Conservation (phyloP, 192 early-diverging fungal species). For the Coemansia sp. region DNA sequence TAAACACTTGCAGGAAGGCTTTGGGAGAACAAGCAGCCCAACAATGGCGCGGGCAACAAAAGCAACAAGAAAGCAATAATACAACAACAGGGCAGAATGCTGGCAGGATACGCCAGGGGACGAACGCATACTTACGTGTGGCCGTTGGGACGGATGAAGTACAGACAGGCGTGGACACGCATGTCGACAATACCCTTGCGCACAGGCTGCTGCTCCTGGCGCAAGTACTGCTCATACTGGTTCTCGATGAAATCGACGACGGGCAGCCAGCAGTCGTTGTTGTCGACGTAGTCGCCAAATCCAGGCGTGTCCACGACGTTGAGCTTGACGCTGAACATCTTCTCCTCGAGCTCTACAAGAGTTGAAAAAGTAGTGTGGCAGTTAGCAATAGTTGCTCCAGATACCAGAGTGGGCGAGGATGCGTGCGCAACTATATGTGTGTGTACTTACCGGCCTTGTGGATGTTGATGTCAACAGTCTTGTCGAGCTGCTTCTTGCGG, state of each 20-base stretch:
- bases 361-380: background rate
- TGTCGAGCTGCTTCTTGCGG: constrained; percentile 88
- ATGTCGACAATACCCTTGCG: constrained; percentile 88
- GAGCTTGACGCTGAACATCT: constrained; percentile 95
- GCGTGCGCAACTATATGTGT: background rate
- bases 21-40: constrained; percentile 3
- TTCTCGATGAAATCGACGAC: constrained; percentile 98
- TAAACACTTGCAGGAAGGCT: constrained; percentile 13
- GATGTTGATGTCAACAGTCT: constrained; percentile 97
- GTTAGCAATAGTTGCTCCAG: background rate
- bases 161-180: constrained; percentile 96
- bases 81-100: constrained; percentile 4
- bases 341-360: constrained; percentile 86
- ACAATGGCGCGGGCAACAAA: constrained; percentile 12
- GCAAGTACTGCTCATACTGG: constrained; percentile 94
- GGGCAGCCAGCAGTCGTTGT: constrained; percentile 96
- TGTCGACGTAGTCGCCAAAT: constrained; percentile 90
- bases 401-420: background rate
- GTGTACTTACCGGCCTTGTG: constrained; percentile 78
- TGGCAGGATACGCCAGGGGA: background rate
- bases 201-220: constrained; percentile 84
- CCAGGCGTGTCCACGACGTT: constrained; percentile 92
- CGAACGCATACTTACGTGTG: constrained; percentile 67
- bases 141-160: constrained; percentile 98
- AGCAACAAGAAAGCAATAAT: background rate